Conservation (phyloP, 768 basidiomycete genomes). For the Amanita pseudoporphyria region DNA sequence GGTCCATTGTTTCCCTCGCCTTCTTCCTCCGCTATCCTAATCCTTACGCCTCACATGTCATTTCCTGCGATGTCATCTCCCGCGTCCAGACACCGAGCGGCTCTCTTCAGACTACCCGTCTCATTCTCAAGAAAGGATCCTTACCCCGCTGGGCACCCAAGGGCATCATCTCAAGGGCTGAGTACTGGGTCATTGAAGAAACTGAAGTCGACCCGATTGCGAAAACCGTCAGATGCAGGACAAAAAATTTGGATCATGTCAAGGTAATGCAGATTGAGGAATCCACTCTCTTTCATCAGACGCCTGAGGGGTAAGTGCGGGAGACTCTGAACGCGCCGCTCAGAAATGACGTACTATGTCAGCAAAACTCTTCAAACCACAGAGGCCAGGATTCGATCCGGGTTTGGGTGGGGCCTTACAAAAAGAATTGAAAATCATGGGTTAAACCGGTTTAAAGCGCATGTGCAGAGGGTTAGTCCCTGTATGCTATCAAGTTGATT, state of each 20-base stretch:
- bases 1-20: constrained; percentile 86
- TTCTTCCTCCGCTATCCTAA: constrained; percentile 96
- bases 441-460: constrained; percentile 74
- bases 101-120: constrained; percentile 74
- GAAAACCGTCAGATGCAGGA: constrained; percentile 65
- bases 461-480: constrained; percentile 65
- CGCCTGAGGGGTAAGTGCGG: constrained; percentile 52
- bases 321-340: background rate
- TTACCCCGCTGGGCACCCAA: constrained; percentile 87
- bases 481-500: constrained; percentile 7
- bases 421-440: constrained; percentile 84
- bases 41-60: constrained; percentile 86
- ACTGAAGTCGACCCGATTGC: constrained; percentile 86
- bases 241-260: constrained; percentile 88
- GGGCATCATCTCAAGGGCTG: constrained; percentile 74
- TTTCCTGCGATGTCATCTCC: constrained; percentile 93
- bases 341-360: constrained; percentile 4
- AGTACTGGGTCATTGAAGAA: constrained; percentile 93
- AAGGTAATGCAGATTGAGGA: constrained; percentile 93
- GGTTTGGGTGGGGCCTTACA: constrained; percentile 86
- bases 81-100: constrained; percentile 66
- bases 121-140: constrained; percentile 89
- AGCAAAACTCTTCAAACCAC: constrained; percentile 81
- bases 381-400: constrained; percentile 79
- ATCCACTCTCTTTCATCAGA: constrained; percentile 60